Evolutionary conservation across 352 stramenopile genomes (phyloP), one percentile per base, ranked within the genome.

Genomic region (Phytopythium kandeliae): DNA sequence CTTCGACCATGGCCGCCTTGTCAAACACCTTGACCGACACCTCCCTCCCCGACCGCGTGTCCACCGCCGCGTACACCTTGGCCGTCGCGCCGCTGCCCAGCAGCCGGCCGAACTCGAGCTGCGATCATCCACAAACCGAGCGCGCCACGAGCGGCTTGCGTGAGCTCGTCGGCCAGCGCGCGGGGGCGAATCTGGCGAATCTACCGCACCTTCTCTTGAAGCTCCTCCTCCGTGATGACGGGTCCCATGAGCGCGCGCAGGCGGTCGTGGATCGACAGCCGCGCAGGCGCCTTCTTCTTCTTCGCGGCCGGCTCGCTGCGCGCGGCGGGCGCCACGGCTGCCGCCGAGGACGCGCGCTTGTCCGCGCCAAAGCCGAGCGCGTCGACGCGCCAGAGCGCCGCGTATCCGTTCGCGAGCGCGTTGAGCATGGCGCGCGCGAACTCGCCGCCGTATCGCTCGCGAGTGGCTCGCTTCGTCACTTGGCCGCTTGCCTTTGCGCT

Each of bases 1-100:
- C 67, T 35, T 89, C 82, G 42, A 93, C 73, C 79, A 93, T 86
- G 35, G 71, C 50, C 12, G 74, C 79, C 65, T 93, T 93, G 66
- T 91, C 78, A 52, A 93, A 93, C 2, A 89, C 78, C 51, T 93
- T 93, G 30, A 93, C 65, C 0, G 82, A 84, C 5, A 93, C 77
- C 30, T 71, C 55, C 10, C 67, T 21, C 9, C 71, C 73, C 4
- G 74, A 76, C 3, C 15, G 31, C 5, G 69, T 72, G 46, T 91
- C 73, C 34, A 85, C 57, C 0, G 79, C 82, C 24, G 74, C 76
- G 30, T 77, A 90, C 33, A 93, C 82, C 51, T 85, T 89, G 36
- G 78, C 79, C 31, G 82, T 93, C 41, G 82, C 79, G 57, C 82
- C 82, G 16, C 60, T 84, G 38, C 82, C 82, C 19, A 91, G 59